Base-by-base conservation (phyloP, 192 early-diverging fungal genomes). In the Coemansia sp. region DNA sequence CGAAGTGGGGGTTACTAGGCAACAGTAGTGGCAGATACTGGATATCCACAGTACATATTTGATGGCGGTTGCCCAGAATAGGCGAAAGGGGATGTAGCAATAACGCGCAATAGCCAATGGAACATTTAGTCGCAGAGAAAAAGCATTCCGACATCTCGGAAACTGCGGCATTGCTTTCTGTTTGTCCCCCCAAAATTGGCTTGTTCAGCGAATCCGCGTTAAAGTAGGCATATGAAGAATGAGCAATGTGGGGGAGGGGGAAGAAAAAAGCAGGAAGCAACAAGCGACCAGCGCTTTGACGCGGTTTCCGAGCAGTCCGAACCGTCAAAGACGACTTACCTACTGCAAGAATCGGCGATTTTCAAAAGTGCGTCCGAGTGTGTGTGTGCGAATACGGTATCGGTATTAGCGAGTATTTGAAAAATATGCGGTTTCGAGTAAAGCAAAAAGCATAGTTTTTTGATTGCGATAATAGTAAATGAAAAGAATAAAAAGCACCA, bases 111-210 rank as follows among this genome's bases (percentile, higher is more conserved):
- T 14, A 45, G 42, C 42, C 12, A 45, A 45, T 45, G 12, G 42
- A 38, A 4, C 5, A 7, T 38, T 45, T 11, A 45, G 3, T 45
- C 12, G 16, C 8, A 45, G 42, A 45, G 42, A 45, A 45, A 45
- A 45, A 45, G 8, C 42, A 45, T 45, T 45, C 42, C 42, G 42
- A 45, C 42, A 45, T 45, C 42, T 45, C 42, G 42, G 42, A 45
- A 45, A 45, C 42, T 45, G 42, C 42, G 42, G 42, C 10, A 11
- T 45, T 45, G 42, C 42, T 45, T 45, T 45, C 42, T 45, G 42
- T 2, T 45, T 45, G 42, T 11, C 12, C 42, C 12, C 42, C 42
- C 42, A 45, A 45, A 45, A 45, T 14, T 7, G 42, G 8, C 42
- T 36, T 45, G 11, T 45, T 45, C 7, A 45, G 3, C 42, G 12